Evolutionary conservation across 768 basidiomycete genomes (phyloP), one percentile per base, ranked within the genome.

Genomic region (Calocera cornea): DNA sequence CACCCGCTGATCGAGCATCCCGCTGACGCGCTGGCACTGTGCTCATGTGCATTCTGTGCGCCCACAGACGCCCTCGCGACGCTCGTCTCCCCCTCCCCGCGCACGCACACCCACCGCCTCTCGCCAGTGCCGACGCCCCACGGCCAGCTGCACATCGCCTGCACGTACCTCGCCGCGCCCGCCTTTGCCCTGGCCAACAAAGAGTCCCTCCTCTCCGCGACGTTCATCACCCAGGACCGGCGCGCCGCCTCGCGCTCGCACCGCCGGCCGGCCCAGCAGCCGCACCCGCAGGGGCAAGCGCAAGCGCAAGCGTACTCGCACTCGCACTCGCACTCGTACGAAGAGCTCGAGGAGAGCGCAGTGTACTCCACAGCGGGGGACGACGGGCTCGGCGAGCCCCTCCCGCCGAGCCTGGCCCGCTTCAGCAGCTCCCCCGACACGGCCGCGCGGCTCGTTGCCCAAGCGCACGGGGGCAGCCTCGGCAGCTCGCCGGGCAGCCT

Each of bases 61-160:
- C 44, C 40, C 2, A 31, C 54, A 60, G 54, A 60, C 54, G 54
- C 54, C 14, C 54, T 60, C 11, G 54, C 54, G 10, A 60, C 54
- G 14, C 54, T 60, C 54, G 31, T 60, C 54, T 60, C 54, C 54
- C 54, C 54, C 31, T 60, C 54, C 54, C 54, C 54, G 27, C 31
- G 27, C 14, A 60, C 54, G 31, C 16, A 12, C 24, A 60, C 54
- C 54, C 24, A 27, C 54, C 54, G 54, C 54, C 54, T 60, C 54
- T 60, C 54, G 14, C 54, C 54, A 11, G 31, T 60, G 5, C 54
- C 54, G 10, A 60, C 54, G 5, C 54, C 54, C 2, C 54, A 60
- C 54, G 54, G 54, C 2, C 54, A 60, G 54, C 54, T 60, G 27
- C 24, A 60, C 54, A 60, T 60, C 11, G 19, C 54, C 54, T 60